Conservation (phyloP, 805 yeast species). For the Kodamaea sagamina region DNA sequence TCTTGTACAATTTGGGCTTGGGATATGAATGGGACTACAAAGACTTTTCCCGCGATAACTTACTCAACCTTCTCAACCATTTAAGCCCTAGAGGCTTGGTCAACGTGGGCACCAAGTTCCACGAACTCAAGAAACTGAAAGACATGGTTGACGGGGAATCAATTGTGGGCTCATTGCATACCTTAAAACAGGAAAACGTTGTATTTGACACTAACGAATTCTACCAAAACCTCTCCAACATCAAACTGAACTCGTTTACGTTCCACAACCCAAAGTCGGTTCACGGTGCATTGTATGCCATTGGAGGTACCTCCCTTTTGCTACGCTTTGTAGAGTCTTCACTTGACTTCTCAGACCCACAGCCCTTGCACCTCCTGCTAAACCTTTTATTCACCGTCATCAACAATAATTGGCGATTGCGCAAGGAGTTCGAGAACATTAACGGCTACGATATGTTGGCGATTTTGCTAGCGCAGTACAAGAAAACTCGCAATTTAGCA, state of each 20-base stretch:
- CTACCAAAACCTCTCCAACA: slow-evolving; percentile 13
- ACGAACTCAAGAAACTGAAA: slow-evolving; percentile 26
- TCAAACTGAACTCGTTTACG: slow-evolving; percentile 1
- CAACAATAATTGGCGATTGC: slow-evolving; percentile 50
- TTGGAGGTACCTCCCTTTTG: slow-evolving; percentile 55
- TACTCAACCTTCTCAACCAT: slow-evolving; percentile 43
- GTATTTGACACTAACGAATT: slow-evolving; percentile 20
- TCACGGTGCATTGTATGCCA: slow-evolving; percentile 37
- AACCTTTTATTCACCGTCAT: slow-evolving; percentile 46
- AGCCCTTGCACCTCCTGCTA: slow-evolving; percentile 18
- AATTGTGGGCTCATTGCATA: slow-evolving; percentile 20
- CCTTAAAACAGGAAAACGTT: slow-evolving; percentile 21
- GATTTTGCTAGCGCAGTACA: slow-evolving; percentile 52
- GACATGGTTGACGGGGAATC: slow-evolving; percentile 1
- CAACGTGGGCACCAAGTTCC: slow-evolving; percentile 34
- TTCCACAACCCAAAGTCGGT: slow-evolving; percentile 20
- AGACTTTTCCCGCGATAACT: slow-evolving; percentile 35
- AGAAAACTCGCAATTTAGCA: slow-evolving; percentile 18
- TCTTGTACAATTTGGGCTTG: slow-evolving; percentile 46
- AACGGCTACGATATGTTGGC: slow-evolving; percentile 63
- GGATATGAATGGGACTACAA: slow-evolving; percentile 52
- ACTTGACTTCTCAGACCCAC: slow-evolving; percentile 24
- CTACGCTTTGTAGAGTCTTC: slow-evolving; percentile 50
- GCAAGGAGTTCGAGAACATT: slow-evolving; percentile 57
- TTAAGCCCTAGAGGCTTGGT: slow-evolving; percentile 40